Conservation (phyloP, 2,329 filamentous ascomycete species). For the Cordyceps cicadae region DNA sequence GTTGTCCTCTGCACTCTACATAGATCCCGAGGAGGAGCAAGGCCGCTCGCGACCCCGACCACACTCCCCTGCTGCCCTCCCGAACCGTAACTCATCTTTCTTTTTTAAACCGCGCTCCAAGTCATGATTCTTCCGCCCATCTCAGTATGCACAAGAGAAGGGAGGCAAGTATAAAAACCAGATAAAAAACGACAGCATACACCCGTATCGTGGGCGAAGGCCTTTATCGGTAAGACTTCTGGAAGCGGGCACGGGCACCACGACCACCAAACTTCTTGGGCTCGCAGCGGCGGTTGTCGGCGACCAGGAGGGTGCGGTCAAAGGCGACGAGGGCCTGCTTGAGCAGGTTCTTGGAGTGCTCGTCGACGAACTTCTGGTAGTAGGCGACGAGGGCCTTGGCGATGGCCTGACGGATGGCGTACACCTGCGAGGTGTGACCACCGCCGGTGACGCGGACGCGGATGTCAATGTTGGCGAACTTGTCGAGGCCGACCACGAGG, state of each 20-base stretch:
- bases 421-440: slow-evolving; percentile 96
- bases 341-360: slow-evolving; percentile 99
- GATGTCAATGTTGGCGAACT: slow-evolving; percentile 95
- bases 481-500: slow-evolving; percentile 94
- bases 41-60: not conserved
- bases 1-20: slow-evolving; percentile 10
- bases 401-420: slow-evolving; percentile 98
- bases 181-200: not conserved
- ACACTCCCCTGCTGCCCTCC: not conserved
- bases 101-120: slow-evolving; percentile 4
- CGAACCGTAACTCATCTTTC: not conserved
- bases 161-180: not conserved
- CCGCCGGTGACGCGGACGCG: slow-evolving; percentile 91
- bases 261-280: slow-evolving; percentile 97
- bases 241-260: slow-evolving; percentile 92
- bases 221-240: slow-evolving; percentile 97
- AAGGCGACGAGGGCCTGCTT: slow-evolving; percentile 95
- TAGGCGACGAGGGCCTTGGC: slow-evolving; percentile 72
- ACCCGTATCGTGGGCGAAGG: not conserved
- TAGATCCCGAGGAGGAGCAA: not conserved
- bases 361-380: slow-evolving; percentile 99
- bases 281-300: slow-evolving; percentile 98
- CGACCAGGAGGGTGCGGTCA: slow-evolving; percentile 94
- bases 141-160: not conserved
- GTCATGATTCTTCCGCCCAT: not conserved